Evolutionary conservation across 2,329 filamentous ascomycete genomes (phyloP).

Genomic region (Albifimbria verrucaria): DNA sequence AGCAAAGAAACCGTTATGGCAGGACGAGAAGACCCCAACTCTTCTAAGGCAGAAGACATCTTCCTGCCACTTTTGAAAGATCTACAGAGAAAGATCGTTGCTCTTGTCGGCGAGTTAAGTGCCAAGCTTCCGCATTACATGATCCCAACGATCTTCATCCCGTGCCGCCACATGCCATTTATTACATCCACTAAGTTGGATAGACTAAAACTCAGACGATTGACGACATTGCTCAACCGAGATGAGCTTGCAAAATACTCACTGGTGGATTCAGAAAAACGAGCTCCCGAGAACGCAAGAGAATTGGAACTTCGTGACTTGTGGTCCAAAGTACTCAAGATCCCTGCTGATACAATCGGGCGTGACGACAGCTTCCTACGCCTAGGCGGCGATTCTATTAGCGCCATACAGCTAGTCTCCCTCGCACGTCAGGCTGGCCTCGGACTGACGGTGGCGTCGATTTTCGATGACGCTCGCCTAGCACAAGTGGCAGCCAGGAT

Average conservation of each 20-base stretch:
- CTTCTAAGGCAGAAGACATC: conserved; percentile 2
- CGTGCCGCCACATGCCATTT: conserved; percentile 9
- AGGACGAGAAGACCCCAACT: too few species aligned
- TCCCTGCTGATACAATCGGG: conserved; percentile 22
- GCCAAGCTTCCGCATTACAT: conserved; percentile 13
- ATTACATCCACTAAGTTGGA: conserved; percentile 14
- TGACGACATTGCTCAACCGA: conserved; percentile 4
- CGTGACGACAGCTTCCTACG: conserved; percentile 37
- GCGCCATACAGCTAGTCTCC: conserved; percentile 42
- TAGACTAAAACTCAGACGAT: conserved; percentile 1
- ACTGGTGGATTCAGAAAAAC: too few species aligned
- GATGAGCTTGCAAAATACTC: background rate
- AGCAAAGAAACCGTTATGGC: too few species aligned
- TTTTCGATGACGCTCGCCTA: too few species aligned
- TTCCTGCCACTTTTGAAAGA: too few species aligned
- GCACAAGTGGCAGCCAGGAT: too few species aligned
- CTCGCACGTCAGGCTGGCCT: conserved; percentile 30
- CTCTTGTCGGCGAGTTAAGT: too few species aligned
- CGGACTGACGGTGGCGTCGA: too few species aligned
- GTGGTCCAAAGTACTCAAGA: conserved; percentile 29
- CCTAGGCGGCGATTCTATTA: conserved; percentile 42
- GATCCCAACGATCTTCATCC: conserved; percentile 17
- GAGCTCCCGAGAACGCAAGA: conserved; percentile 23
- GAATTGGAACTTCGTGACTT: conserved; percentile 29
- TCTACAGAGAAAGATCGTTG: too few species aligned